phyloP scores from a whole-genome alignment of 2,329 filamentous ascomycete genomes.

The Aspergillus ustus region DNA sequence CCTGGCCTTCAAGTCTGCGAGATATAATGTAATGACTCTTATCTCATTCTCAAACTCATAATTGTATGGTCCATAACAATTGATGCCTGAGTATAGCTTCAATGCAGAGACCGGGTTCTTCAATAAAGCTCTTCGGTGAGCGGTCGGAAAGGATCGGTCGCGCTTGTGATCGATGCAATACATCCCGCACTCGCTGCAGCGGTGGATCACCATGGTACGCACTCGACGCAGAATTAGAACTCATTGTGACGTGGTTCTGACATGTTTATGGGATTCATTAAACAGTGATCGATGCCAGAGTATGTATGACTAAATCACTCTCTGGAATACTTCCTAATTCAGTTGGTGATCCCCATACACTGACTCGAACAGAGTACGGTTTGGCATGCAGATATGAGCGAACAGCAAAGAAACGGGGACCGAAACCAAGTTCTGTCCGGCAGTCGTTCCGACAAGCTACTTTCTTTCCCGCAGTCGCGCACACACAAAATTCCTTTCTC shows the following conservation, averaged over 20 bases:
- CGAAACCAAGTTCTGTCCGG: conserved; percentile 14
- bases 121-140: no score
- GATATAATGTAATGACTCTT: no score
- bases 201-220: conserved; percentile 4
- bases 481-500: no score
- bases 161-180: conserved; percentile 8
- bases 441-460: neutral
- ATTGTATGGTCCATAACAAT: no score
- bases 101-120: no score
- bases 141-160: neutral
- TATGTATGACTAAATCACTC: neutral
- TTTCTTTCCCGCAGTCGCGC: no score
- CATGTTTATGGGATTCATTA: neutral
- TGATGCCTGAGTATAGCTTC: no score
- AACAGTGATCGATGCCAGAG: neutral
- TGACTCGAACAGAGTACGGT: conserved; percentile 19
- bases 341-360: neutral
- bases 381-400: conserved; percentile 30
- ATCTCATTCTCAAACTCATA: no score
- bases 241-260: no score
- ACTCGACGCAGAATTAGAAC: no score
- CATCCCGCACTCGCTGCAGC: conserved; percentile 5
- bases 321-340: neutral
- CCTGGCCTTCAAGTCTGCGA: no score
- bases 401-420: conserved; percentile 30